Evolutionary conservation across 1,284 basidiomycete species (phyloP), one percentile per base, ranked within the genome.

Genomic region (Thecaphora thlaspeos): DNA sequence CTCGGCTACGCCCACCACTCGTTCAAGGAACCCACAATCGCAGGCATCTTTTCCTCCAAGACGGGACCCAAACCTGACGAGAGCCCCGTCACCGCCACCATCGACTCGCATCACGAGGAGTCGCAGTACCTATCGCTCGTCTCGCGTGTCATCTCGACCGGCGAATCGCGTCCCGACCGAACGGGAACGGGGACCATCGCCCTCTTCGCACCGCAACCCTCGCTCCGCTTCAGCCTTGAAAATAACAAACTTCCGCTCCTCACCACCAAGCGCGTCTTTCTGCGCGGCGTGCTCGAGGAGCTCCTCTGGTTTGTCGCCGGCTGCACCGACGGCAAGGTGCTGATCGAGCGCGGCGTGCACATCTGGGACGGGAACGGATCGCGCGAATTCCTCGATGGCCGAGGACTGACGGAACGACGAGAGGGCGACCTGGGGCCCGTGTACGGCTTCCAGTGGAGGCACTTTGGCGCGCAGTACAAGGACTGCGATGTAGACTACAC

Each of bases 361-460:
- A 98, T 98, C 70, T 98, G 95, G 94, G 92, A 96, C 76, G 93
- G 92, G 0, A 98, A 98, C 70, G 94, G 91, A 8, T 89, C 88
- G 12, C 84, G 87, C 61, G 88, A 85, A 57, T 98, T 94, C 71
- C 80, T 98, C 34, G 89, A 92, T 71, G 84, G 84, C 52, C 83
- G 91, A 18, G 93, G 94, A 0, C 80, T 98, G 18, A 82, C 82
- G 0, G 87, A 94, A 71, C 82, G 92, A n/a, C 81, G 88, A 2
- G 88, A 91, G 74, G 95, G 94, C 8, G 94, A 97, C 77, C 80
- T 98, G 2, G 94, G 94, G 0, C 94, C 95, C 0, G 91, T 98
- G 2, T 98, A 98, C 77, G 94, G 94, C 0, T 98, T 98, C 78
- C 94, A 98, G 74, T 98, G 95, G 94, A 83, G 94, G 49, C 93